phyloP scores from a whole-genome alignment of 2,329 filamentous ascomycete genomes.

The Trichoderma aggressivum region DNA sequence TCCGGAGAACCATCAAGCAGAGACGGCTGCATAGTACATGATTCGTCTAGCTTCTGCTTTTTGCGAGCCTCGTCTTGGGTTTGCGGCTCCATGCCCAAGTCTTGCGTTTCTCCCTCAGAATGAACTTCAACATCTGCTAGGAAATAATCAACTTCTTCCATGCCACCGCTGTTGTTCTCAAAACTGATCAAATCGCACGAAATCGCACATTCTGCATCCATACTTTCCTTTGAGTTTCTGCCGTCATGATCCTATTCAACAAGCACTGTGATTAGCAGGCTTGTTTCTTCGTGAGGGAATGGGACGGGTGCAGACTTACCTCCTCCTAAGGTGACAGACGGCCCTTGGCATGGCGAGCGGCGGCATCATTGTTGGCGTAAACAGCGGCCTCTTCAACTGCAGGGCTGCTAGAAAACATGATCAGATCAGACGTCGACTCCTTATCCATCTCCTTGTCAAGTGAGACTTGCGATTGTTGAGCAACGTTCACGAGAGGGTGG shows the following conservation, averaged over 20 bases:
- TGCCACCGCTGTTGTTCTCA: not conserved
- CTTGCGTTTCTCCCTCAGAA: not conserved
- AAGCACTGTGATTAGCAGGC: not conserved
- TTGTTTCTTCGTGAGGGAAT: not conserved
- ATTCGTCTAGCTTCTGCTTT: not conserved
- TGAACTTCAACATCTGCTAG: not conserved
- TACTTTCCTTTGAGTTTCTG: not conserved
- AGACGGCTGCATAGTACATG: not conserved
- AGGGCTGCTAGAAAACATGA: not conserved
- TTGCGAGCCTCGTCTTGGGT: not conserved
- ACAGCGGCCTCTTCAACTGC: not conserved
- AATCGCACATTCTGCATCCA: not conserved
- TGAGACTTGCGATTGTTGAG: not conserved
- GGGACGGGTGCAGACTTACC: constrained; percentile 16
- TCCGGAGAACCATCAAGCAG: not conserved
- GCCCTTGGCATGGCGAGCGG: constrained; percentile 15
- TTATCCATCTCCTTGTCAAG: not conserved
- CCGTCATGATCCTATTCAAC: not conserved
- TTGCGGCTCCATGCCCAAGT: not conserved
- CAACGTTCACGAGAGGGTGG: not conserved
- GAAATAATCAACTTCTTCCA: constrained; percentile 3
- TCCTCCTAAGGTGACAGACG: constrained; percentile 29
- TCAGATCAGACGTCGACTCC: not conserved
- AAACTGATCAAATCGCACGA: not conserved
- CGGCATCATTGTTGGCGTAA: not conserved